Conservation (phyloP, 768 basidiomycete genomes). For the Neoboletus brunneissimus region DNA sequence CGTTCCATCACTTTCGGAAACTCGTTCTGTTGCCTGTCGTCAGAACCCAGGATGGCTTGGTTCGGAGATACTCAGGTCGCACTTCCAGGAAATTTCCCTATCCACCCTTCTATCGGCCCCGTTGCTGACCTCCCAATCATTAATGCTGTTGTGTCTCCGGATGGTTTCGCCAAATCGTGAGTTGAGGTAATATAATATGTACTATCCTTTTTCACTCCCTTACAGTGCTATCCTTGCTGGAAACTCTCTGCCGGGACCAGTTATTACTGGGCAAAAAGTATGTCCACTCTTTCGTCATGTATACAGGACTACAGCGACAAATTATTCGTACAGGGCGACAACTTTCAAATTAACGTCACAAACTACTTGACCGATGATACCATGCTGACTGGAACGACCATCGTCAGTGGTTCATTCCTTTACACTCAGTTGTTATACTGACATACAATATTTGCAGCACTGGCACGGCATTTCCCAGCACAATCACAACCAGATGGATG, state of each 20-base stretch:
- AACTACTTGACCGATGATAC: slow-evolving; percentile 18
- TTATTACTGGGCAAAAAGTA: slow-evolving; percentile 39
- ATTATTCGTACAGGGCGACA: slow-evolving; percentile 7
- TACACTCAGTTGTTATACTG: not conserved
- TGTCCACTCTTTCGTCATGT: not conserved
- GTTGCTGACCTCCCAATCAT: slow-evolving; percentile 27
- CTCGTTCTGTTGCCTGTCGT: not conserved
- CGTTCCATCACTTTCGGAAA: not conserved
- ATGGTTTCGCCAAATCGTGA: slow-evolving; percentile 35
- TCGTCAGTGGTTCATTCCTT: slow-evolving; percentile 9
- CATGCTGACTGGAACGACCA: slow-evolving; percentile 19
- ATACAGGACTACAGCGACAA: not conserved
- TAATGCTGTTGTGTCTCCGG: slow-evolving; percentile 25
- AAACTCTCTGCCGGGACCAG: slow-evolving; percentile 38
- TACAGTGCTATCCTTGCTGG: slow-evolving; percentile 36
- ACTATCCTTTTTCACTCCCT: not conserved
- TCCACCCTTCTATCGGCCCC: slow-evolving; percentile 16
- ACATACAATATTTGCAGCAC: slow-evolving; percentile 13
- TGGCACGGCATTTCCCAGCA: slow-evolving; percentile 28
- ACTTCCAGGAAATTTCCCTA: not conserved
- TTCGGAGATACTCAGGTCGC: not conserved
- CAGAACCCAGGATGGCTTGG: slow-evolving; percentile 3
- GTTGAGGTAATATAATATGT: not conserved
- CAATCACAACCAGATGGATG: slow-evolving; percentile 25
- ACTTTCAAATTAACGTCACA: slow-evolving; percentile 16